Percentiles rank a stretch among this genome's conserved stretches.
phyloP scores from a whole-genome alignment of 306 rosid genomes.

The Citrullus mucosospermus region DNA sequence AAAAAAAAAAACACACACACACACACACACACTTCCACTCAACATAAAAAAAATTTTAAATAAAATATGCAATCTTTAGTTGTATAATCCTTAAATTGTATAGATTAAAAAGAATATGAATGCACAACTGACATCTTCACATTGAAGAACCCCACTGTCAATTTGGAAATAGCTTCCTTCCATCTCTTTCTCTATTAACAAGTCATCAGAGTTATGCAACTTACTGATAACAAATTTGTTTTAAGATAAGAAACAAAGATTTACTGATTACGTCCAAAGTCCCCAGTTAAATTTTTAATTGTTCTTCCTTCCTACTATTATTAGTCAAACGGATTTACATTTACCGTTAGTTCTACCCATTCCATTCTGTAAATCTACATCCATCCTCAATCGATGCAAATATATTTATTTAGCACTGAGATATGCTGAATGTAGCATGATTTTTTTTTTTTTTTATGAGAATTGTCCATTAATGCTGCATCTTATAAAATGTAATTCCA shows the following conservation, averaged over 20 bases:
- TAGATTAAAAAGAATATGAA: not conserved
- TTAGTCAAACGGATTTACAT: not conserved
- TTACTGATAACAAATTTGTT: too few relatives aligned
- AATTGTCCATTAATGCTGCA: too few relatives aligned
- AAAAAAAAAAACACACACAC: not conserved
- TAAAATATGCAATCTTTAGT: not conserved
- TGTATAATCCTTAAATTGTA: not conserved
- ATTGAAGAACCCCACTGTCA: not conserved
- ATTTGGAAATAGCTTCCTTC: not conserved
- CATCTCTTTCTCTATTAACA: not conserved
- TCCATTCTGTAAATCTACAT: not conserved
- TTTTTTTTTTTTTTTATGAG: too few relatives aligned
- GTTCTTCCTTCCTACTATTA: not conserved
- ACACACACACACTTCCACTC: not conserved
- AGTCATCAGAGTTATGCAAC: not conserved
- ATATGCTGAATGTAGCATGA: not conserved
- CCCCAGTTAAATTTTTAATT: not conserved
- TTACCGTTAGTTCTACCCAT: not conserved
- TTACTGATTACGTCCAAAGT: not conserved
- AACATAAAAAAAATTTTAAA: not conserved
- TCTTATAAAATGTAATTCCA: not conserved
- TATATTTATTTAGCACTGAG: not conserved
- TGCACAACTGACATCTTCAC: not conserved
- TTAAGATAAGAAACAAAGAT: not conserved
- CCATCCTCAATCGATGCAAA: not conserved